phyloP scores from a whole-genome alignment of 352 stramenopile genomes.

The Globisporangium apiculatum region DNA sequence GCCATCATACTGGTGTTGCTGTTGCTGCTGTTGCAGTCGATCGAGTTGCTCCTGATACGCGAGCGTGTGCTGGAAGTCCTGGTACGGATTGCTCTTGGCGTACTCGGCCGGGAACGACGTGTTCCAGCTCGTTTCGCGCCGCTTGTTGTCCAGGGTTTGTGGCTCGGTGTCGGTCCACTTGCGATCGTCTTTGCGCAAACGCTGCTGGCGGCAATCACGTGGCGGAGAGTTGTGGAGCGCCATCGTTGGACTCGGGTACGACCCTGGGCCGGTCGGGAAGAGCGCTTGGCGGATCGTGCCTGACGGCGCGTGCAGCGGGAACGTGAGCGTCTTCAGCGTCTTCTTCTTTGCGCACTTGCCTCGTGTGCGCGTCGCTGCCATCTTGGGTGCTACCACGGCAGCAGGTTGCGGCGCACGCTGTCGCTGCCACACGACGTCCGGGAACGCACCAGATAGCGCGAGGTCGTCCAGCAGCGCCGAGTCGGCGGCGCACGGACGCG shows the following conservation, averaged over 20 bases:
- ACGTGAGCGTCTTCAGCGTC: constrained; percentile 23
- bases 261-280: constrained; percentile 32
- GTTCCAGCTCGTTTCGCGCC: constrained; percentile 63
- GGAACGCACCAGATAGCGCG: constrained; percentile 20
- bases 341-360: constrained; percentile 11
- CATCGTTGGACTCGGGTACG: constrained; percentile 27
- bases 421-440: constrained; percentile 10
- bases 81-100: constrained; percentile 20
- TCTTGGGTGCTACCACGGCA: constrained; percentile 2
- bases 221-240: constrained; percentile 16
- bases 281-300: constrained; percentile 32
- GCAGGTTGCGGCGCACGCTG: neutral
- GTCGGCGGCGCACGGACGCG: constrained; percentile 8
- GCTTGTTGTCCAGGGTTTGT: constrained; percentile 25
- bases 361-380: constrained; percentile 13
- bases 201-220: constrained; percentile 11
- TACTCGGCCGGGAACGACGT: constrained; percentile 70
- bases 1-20: constrained; percentile 3
- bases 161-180: constrained; percentile 4
- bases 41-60: constrained; percentile 49
- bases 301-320: constrained; percentile 25
- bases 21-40: constrained; percentile 15
- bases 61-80: constrained; percentile 46
- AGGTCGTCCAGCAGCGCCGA: constrained; percentile 30
- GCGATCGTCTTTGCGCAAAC: neutral